Conservation (phyloP, 2,329 filamentous ascomycete genomes). For the Huntiella abstrusa region DNA sequence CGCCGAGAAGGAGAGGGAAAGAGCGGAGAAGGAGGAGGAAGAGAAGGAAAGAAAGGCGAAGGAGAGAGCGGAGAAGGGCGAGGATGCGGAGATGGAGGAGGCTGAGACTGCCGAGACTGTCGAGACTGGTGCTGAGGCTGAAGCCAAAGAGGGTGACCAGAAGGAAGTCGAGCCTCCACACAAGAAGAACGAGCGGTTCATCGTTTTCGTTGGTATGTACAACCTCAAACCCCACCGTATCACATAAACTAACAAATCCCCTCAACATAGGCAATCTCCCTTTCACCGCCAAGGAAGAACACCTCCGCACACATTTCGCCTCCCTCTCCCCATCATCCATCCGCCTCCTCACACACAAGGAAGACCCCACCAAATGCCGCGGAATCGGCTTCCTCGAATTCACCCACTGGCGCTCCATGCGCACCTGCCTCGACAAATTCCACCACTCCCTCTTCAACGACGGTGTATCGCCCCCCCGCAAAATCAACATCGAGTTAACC, state of each 20-base stretch:
- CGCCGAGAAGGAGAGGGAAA: constrained; percentile 13
- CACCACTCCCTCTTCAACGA: constrained; percentile 65
- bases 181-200: constrained; percentile 39
- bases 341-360: constrained; percentile 53
- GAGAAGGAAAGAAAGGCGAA: constrained; percentile 11
- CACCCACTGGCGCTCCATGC: constrained; percentile 68
- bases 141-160: constrained; percentile 15
- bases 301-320: constrained; percentile 58
- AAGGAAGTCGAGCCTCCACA: constrained; percentile 14
- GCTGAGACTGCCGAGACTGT: constrained; percentile 18
- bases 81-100: constrained; percentile 14
- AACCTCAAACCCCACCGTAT: constrained; percentile 10
- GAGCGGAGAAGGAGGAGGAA: constrained; percentile 17
- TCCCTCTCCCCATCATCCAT: constrained; percentile 51
- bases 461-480: constrained; percentile 36
- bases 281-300: constrained; percentile 54
- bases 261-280: constrained; percentile 57
- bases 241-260: constrained; percentile 16
- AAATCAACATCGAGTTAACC: constrained; percentile 85
- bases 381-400: constrained; percentile 86
- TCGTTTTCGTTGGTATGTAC: constrained; percentile 52
- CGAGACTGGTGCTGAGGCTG: constrained; percentile 12
- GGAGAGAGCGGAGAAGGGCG: constrained; percentile 13
- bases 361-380: constrained; percentile 42
- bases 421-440: constrained; percentile 77